Evolutionary conservation across 78 protist genomes (phyloP).

Genomic region (Tieghemostelium lacteum): DNA sequence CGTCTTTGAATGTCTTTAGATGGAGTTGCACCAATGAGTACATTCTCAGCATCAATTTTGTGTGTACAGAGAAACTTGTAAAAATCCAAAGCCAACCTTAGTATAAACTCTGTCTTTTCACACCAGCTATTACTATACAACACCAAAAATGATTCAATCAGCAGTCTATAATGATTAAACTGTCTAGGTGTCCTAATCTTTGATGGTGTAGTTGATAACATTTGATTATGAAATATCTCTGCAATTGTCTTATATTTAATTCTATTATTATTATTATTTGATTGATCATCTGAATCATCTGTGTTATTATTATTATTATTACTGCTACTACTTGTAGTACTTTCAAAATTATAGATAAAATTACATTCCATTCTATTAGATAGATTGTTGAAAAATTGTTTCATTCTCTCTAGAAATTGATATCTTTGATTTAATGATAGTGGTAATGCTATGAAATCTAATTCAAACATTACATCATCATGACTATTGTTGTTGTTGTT

Average conservation of each 20-base stretch:
- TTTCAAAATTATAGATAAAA: not conserved
- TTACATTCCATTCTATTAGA: not conserved
- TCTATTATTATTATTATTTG: not conserved
- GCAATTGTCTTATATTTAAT: constrained; percentile 18
- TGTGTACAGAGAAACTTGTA: constrained; percentile 46
- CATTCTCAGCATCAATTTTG: constrained; percentile 40
- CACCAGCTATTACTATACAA: constrained; percentile 29
- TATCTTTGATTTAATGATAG: constrained; percentile 32
- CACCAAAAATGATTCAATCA: constrained; percentile 23
- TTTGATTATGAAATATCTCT: constrained; percentile 36
- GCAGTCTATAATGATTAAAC: constrained; percentile 14
- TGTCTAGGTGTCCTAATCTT: constrained; percentile 20
- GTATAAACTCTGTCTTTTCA: constrained; percentile 29
- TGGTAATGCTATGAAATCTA: constrained; percentile 9
- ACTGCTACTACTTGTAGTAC: not conserved
- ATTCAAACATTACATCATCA: constrained; percentile 25
- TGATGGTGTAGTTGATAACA: constrained; percentile 19
- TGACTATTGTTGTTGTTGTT: too few species aligned
- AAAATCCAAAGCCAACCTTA: constrained; percentile 39
- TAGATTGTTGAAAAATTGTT: constrained; percentile 23
- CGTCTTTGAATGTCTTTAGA: constrained; percentile 58
- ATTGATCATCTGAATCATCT: not conserved
- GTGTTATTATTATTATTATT: not conserved
- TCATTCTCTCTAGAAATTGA: constrained; percentile 26
- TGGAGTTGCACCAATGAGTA: constrained; percentile 50